These are phyloP conservation scores for Verticillium nonalfalfae DNA, from an alignment of 2,329 filamentous ascomycete species.

Conservation along the genomic window DNA sequence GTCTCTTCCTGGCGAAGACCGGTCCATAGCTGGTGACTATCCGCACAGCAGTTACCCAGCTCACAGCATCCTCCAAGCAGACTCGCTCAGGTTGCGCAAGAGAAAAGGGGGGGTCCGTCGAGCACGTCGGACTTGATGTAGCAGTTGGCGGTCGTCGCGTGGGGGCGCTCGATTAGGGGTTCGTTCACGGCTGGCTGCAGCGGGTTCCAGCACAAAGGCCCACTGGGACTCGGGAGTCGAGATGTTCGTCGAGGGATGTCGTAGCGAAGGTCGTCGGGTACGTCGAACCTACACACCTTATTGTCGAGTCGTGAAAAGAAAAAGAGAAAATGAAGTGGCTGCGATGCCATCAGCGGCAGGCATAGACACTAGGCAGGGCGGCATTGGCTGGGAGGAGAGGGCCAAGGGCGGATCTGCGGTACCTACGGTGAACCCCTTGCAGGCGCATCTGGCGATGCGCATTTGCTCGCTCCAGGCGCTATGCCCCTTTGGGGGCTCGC, in stretches of 20 bases:
- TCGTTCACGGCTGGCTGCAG: not conserved
- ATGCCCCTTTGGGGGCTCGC: not conserved
- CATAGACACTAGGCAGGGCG: not conserved
- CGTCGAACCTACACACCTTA: not conserved
- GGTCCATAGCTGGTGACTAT: slow-evolving; percentile 26
- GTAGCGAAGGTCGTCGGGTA: not conserved
- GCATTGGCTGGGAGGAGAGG: not conserved
- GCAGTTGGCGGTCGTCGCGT: not conserved
- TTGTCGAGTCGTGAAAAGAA: not conserved
- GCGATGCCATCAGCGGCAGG: not conserved
- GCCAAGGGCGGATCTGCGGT: not conserved
- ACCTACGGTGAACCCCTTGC: not conserved
- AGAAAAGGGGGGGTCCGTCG: not conserved
- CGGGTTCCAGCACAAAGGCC: not conserved
- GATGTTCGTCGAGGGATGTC: not conserved
- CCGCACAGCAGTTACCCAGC: not conserved
- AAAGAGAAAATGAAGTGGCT: not conserved
- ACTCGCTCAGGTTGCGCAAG: not conserved
- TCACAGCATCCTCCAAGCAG: not conserved
- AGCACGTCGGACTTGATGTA: not conserved
- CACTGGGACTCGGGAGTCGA: not conserved
- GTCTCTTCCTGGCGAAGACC: slow-evolving; percentile 25
- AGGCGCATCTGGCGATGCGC: not conserved
- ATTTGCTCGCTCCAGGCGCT: not conserved
- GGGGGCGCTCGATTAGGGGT: not conserved